Conservation (phyloP, 2,329 filamentous ascomycete genomes). For the Thelonectria olida region DNA sequence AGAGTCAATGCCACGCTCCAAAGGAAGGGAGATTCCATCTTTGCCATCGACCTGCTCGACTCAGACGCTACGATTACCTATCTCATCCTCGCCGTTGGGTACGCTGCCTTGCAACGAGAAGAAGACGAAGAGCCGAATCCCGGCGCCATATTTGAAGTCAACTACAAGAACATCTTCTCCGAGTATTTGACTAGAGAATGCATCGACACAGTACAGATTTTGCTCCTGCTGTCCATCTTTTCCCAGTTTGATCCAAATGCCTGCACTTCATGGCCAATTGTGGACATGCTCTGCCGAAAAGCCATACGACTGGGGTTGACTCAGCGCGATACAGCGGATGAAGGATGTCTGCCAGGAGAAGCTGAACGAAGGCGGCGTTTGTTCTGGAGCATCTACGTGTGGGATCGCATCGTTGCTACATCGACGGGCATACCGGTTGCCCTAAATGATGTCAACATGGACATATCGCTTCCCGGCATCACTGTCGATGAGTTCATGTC, state of each 20-base stretch:
- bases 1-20: slow-evolving; percentile 44
- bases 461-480: slow-evolving; percentile 51
- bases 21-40: slow-evolving; percentile 27
- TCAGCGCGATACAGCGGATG: slow-evolving; percentile 36
- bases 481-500: slow-evolving; percentile 53
- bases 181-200: slow-evolving; percentile 45
- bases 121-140: slow-evolving; percentile 44
- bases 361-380: slow-evolving; percentile 46
- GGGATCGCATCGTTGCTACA: slow-evolving; percentile 52
- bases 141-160: slow-evolving; percentile 42
- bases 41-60: slow-evolving; percentile 29
- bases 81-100: slow-evolving; percentile 54
- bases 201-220: slow-evolving; percentile 48
- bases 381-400: slow-evolving; percentile 53
- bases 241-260: slow-evolving; percentile 51
- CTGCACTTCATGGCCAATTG: slow-evolving; percentile 47
- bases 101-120: slow-evolving; percentile 50
- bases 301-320: slow-evolving; percentile 46
- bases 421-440: slow-evolving; percentile 49
- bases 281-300: slow-evolving; percentile 47
- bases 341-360: slow-evolving; percentile 32
- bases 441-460: slow-evolving; percentile 46
- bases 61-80: slow-evolving; percentile 43
- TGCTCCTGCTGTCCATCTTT: slow-evolving; percentile 50
- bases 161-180: slow-evolving; percentile 48